Base-by-base conservation (phyloP, 192 early-diverging fungal species). In the Coemansia sp. region DNA sequence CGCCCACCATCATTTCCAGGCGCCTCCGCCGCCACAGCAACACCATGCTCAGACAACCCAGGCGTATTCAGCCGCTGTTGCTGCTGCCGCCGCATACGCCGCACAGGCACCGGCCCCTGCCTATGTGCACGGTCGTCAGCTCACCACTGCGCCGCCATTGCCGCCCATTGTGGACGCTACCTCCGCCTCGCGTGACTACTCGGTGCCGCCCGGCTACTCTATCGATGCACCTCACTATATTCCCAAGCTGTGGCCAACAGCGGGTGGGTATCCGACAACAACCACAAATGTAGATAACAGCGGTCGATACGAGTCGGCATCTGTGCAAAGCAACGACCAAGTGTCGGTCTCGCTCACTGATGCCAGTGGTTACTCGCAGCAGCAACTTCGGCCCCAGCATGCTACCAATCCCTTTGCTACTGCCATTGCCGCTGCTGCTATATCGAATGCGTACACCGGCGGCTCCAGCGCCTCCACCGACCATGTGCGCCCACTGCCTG, bases 281-380 rank as follows among this genome's bases (percentile, higher is more conserved):
- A 32, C 64, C 38, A 64, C 39, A 14, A 38, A 41, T 21, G 66
- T 67, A 27, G 69, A 68, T 7, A 41, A 62, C 60, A 60, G 51
- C 44, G 50, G 27, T 19, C 63, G 78, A n/a, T 58, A 67, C 31
- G 78, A 81, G 63, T 71, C 68, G 7, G 64, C 67, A 4, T 76
- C 74, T 39, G 74, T 64, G 2, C 67, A 67, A 62, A 81, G 74
- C 64, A 81, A 76, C 62, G 74, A 76, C 53, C 78, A 81, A 60
- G 67, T 73, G 58, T 81, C 78, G 19, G 70, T 64, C 38, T 72
- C 78, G 19, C 42, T 70, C 41, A 81, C 78, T 5, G 78, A 81
- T 15, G 71, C 63, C 50, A 81, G 78, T 61, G 68, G 71, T 5
- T 73, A 69, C 48, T 81, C 78, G 36, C 78, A 80, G 62, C 55